A percentile compares a stretch with the other conserved stretches of the same genome.
phyloP scores from a whole-genome alignment of 83 land plant genomes.

The Larix sibirica region DNA sequence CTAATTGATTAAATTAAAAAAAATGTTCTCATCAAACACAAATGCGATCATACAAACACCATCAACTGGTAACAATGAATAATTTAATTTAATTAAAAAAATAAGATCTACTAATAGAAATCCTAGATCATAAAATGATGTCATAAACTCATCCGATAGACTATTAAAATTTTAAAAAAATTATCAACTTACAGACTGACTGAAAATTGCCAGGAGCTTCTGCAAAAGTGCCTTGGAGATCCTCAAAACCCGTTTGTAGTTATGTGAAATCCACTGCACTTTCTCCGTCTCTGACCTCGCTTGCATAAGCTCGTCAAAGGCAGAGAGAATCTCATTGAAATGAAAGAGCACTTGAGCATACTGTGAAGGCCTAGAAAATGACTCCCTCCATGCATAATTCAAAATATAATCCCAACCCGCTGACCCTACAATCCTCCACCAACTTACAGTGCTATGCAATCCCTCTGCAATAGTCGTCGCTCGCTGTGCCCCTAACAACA shows the following conservation, averaged over 20 bases:
- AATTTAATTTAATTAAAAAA: too few relatives aligned
- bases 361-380: slow-evolving; percentile 4
- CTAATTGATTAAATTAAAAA: too few relatives aligned
- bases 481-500: slow-evolving; percentile 26
- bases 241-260: slow-evolving; percentile 24
- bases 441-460: slow-evolving; percentile 27
- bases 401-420: slow-evolving; percentile 40
- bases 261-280: slow-evolving; percentile 40
- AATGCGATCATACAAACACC: too few relatives aligned
- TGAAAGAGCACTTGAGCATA: slow-evolving; percentile 13
- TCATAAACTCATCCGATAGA: too few relatives aligned
- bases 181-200: slow-evolving; percentile 38
- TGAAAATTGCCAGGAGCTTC: slow-evolving; percentile 30
- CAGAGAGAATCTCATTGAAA: slow-evolving; percentile 29
- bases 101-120: too few relatives aligned
- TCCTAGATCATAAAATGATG: too few relatives aligned
- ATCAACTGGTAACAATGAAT: too few relatives aligned
- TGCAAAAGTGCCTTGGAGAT: slow-evolving; percentile 21
- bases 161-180: neutral
- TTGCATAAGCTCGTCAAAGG: slow-evolving; percentile 28
- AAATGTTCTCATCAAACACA: too few relatives aligned
- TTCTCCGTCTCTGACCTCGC: slow-evolving; percentile 32
- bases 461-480: slow-evolving; percentile 35
- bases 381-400: slow-evolving; percentile 51
- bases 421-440: slow-evolving; percentile 31